These are phyloP conservation scores for Lagenidium sp. DNA, from an alignment of 352 stramenopile species.

Conservation along the genomic window DNA sequence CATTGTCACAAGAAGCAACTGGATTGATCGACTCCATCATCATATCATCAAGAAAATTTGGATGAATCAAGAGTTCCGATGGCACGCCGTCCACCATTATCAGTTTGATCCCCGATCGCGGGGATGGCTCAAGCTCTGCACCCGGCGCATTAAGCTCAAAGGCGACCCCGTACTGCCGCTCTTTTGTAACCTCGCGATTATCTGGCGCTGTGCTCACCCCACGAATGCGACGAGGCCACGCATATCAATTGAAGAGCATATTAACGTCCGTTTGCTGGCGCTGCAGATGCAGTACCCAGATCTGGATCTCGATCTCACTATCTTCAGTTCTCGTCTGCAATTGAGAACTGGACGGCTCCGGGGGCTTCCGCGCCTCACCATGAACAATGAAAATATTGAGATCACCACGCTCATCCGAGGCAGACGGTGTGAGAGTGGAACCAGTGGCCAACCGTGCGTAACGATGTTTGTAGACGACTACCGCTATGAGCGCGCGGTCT, in stretches of 20 bases:
- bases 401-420: slow-evolving; percentile 11
- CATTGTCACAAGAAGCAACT: slow-evolving; percentile 6
- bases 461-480: slow-evolving; percentile 18
- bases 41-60: not conserved
- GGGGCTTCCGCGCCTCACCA: not conserved
- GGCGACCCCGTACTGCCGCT: not conserved
- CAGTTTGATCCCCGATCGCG: not conserved
- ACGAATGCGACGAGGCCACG: not conserved
- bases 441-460: not conserved
- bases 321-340: not conserved
- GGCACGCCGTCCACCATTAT: slow-evolving; percentile 1
- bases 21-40: slow-evolving; percentile 13
- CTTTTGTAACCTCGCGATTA: not conserved
- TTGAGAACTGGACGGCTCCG: not conserved
- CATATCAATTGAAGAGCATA: not conserved
- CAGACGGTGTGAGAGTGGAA: not conserved
- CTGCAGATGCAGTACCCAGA: not conserved
- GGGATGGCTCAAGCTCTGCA: not conserved
- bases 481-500: slow-evolving; percentile 9
- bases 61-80: not conserved
- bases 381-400: slow-evolving; percentile 1
- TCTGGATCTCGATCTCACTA: not conserved
- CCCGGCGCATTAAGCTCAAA: not conserved
- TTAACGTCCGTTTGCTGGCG: not conserved
- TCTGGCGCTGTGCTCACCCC: not conserved